Conservation (phyloP, 2,329 filamentous ascomycete species). For the Trichoderma gracile region DNA sequence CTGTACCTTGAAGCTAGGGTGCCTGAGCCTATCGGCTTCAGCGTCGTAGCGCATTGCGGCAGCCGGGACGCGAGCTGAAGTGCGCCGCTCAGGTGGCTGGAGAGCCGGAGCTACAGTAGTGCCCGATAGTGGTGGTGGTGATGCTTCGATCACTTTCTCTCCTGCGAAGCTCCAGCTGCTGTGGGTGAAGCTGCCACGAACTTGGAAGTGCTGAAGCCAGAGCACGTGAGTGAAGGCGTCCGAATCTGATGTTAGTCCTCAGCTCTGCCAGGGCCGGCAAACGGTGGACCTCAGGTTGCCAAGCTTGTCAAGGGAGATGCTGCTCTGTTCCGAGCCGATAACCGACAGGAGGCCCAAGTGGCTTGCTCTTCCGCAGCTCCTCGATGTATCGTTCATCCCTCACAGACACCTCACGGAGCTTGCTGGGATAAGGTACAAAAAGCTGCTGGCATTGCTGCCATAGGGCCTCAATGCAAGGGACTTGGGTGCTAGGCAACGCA, state of each 20-base stretch:
- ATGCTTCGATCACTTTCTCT: background rate
- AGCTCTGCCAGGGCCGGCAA: slow-evolving; percentile 11
- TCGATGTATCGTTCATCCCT: background rate
- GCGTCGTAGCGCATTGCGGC: slow-evolving; percentile 1
- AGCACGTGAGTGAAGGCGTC: background rate
- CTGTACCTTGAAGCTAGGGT: slow-evolving; percentile 6
- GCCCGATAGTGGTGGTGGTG: background rate
- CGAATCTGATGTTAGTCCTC: background rate
- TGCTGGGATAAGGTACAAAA: background rate
- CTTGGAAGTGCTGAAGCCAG: background rate
- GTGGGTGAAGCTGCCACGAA: background rate
- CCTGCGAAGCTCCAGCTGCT: too few species aligned
- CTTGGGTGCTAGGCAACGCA: background rate
- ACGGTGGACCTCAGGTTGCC: background rate
- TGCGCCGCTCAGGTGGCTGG: background rate
- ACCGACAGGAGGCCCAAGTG: background rate
- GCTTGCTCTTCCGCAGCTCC: background rate
- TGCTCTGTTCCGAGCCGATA: background rate
- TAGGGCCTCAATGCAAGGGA: slow-evolving; percentile 3
- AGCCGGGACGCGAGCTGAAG: background rate
- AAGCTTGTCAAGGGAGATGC: background rate
- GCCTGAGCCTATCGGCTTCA: background rate
- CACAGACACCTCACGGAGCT: background rate
- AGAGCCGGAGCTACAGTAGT: background rate
- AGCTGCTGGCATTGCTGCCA: background rate